These are phyloP conservation scores for Oryza brachyantha DNA, from an alignment of 176 grass and related monocot genomes.

Conservation along the genomic window DNA sequence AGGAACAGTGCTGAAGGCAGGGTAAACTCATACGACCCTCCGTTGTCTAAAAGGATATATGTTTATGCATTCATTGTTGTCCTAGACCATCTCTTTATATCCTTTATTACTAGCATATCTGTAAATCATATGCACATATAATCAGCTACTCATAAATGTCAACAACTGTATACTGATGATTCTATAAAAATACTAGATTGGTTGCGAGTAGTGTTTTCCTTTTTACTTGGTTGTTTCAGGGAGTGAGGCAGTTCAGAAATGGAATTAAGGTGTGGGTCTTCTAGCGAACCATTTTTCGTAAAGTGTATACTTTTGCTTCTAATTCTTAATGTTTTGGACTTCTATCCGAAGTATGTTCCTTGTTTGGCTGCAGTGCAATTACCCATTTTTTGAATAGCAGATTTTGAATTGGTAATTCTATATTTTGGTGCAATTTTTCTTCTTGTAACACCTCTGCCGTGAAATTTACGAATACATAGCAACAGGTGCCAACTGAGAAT, in stretches of 20 bases:
- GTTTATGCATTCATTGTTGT: neutral
- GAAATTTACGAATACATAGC: neutral
- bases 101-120: neutral
- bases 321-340: neutral
- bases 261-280: neutral
- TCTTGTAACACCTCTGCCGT: neutral
- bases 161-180: neutral
- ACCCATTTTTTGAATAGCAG: neutral
- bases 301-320: neutral
- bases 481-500: constrained; percentile 9
- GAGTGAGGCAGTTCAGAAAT: neutral
- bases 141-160: neutral
- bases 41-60: neutral
- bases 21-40: constrained; percentile 35
- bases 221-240: constrained; percentile 4
- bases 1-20: constrained; percentile 77
- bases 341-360: neutral
- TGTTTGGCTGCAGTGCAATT: neutral
- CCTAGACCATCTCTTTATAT: neutral
- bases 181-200: neutral
- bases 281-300: neutral
- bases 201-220: neutral
- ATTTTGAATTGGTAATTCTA: neutral
- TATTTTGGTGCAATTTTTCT: neutral
- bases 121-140: neutral